Conservation (phyloP, 805 yeast species). For the Saturnispora halmiae region DNA sequence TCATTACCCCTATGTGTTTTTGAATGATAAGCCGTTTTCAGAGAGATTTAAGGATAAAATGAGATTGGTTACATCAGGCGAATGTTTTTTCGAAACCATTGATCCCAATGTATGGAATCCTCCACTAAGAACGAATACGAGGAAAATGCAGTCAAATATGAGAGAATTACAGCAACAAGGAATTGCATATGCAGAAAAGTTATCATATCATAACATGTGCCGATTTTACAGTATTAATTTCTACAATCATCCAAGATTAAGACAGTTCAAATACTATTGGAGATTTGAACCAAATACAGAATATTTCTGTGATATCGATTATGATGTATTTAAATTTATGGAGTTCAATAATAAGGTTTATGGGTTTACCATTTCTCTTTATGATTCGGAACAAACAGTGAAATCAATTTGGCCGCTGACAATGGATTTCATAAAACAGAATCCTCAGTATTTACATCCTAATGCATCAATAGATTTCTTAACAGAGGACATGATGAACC, state of each 20-base stretch:
- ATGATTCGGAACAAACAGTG: slow-evolving; percentile 61
- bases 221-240: slow-evolving; percentile 63
- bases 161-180: slow-evolving; percentile 27
- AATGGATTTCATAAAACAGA: slow-evolving; percentile 42
- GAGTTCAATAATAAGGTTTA: slow-evolving; percentile 56
- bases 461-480: slow-evolving; percentile 49
- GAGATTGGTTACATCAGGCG: slow-evolving; percentile 32
- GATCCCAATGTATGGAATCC: slow-evolving; percentile 40
- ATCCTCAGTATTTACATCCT: slow-evolving; percentile 49
- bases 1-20: slow-evolving; percentile 71
- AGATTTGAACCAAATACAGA: slow-evolving; percentile 68
- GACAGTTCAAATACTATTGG: slow-evolving; percentile 66
- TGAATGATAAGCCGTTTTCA: slow-evolving; percentile 62
- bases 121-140: slow-evolving; percentile 35
- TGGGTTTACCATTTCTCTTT: slow-evolving; percentile 63
- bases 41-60: slow-evolving; percentile 45
- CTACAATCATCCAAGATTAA: slow-evolving; percentile 53
- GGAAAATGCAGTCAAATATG: slow-evolving; percentile 30
- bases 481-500: slow-evolving; percentile 43
- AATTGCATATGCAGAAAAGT: slow-evolving; percentile 50
- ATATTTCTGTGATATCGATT: slow-evolving; percentile 59
- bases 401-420: slow-evolving; percentile 63
- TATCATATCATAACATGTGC: slow-evolving; percentile 78
- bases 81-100: slow-evolving; percentile 42
- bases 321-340: slow-evolving; percentile 72